phyloP scores from a whole-genome alignment of 2,329 filamentous ascomycete genomes.

The Nemania sp. region DNA sequence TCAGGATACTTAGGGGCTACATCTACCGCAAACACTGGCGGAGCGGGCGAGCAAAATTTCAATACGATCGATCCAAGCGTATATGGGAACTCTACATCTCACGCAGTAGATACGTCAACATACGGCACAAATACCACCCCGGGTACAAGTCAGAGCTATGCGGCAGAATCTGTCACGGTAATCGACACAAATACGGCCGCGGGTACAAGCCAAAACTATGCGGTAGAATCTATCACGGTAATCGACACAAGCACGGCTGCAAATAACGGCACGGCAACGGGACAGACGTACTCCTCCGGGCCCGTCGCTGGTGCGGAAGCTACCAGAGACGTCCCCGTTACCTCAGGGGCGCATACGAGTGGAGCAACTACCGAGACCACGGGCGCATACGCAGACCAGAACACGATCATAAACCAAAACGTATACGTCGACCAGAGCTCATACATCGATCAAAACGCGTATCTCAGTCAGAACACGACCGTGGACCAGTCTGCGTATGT shows the following conservation, averaged over 20 bases:
- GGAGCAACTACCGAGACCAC: not conserved
- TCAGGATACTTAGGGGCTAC: not conserved
- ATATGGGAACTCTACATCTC: constrained; percentile 7
- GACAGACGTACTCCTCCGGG: constrained; percentile 6
- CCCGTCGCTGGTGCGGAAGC: not conserved
- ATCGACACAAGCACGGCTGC: not conserved
- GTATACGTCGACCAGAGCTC: not conserved
- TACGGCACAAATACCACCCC: not conserved
- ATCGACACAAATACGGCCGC: not conserved
- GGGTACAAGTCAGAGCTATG: not conserved
- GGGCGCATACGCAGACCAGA: constrained; percentile 7
- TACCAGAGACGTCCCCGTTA: not conserved
- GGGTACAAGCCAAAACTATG: not conserved
- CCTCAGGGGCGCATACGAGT: not conserved
- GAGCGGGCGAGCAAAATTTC: constrained; percentile 5
- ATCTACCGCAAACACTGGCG: not conserved
- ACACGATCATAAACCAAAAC: constrained; percentile 8
- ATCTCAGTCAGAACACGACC: not conserved
- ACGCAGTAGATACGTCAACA: constrained; percentile 8
- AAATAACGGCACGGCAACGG: not conserved
- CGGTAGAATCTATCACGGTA: not conserved
- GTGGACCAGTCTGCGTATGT: constrained; percentile 7
- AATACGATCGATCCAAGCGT: not conserved
- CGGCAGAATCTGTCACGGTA: not conserved
- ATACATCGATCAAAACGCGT: not conserved